Evolutionary conservation across 129 eudicot species (phyloP).

Genomic region (Flaveria bidentis): DNA sequence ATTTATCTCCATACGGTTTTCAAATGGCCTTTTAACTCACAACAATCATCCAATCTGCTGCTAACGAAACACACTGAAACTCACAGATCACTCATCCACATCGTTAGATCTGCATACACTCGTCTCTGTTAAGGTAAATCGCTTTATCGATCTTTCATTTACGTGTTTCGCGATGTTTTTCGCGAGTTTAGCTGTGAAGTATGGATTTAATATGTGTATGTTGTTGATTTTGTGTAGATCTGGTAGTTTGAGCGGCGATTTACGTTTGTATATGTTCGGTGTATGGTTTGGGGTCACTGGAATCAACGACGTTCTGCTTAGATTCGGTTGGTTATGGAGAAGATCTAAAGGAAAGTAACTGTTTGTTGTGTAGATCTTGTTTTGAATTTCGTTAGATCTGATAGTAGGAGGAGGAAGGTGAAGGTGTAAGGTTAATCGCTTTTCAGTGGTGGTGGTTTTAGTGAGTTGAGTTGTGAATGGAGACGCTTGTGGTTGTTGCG

Average conservation of each 20-base stretch:
- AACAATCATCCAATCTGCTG: constrained; percentile 25
- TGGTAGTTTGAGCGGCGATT: constrained; percentile 41
- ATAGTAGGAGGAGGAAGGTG: background rate
- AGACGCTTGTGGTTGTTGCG: constrained; percentile 68
- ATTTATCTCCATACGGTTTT: constrained; percentile 20
- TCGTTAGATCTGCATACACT: constrained; percentile 20
- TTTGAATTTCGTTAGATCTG: constrained; percentile 24
- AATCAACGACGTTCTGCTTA: constrained; percentile 55
- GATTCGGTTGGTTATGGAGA: constrained; percentile 77
- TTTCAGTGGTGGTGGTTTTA: constrained; percentile 3
- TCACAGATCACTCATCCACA: constrained; percentile 23
- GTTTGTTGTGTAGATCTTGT: constrained; percentile 23
- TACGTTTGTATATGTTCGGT: constrained; percentile 47
- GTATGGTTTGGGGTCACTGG: constrained; percentile 39
- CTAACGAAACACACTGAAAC: constrained; percentile 21
- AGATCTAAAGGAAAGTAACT: constrained; percentile 44
- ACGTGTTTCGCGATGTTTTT: background rate
- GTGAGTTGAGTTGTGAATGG: constrained; percentile 45
- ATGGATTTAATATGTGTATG: constrained; percentile 16
- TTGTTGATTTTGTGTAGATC: constrained; percentile 47
- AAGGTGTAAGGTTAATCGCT: constrained; percentile 4
- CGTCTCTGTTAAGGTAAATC: constrained; percentile 28
- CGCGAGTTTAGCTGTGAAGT: constrained; percentile 4
- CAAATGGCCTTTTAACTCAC: constrained; percentile 20
- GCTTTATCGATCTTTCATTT: background rate